Evolutionary conservation across 83 land plant species (phyloP).

Genomic region (Diphasiastrum complanatum): DNA sequence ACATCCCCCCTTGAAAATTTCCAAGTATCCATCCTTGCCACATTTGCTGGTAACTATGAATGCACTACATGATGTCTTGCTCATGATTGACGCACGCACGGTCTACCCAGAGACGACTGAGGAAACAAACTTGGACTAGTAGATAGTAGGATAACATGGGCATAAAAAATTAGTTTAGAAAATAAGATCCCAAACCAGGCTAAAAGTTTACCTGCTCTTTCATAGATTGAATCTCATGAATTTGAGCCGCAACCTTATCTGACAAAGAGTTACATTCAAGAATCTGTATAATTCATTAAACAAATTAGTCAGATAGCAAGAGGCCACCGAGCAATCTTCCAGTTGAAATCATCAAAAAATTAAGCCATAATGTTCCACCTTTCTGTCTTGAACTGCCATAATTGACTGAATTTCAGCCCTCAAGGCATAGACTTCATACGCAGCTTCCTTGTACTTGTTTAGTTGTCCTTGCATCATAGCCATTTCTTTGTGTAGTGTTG

Average conservation of each 20-base stretch:
- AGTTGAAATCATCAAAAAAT: background rate
- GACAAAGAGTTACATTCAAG: conserved; percentile 49
- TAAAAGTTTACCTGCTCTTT: conserved; percentile 49
- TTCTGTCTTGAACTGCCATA: conserved; percentile 50
- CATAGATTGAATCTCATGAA: conserved; percentile 49
- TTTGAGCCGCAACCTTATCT: conserved; percentile 47
- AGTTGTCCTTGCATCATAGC: conserved; percentile 68
- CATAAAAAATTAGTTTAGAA: too few species aligned
- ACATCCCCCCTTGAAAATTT: too few species aligned
- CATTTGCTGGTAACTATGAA: too few species aligned
- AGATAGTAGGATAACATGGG: too few species aligned
- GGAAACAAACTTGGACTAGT: too few species aligned
- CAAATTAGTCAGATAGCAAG: too few species aligned
- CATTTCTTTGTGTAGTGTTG: conserved; percentile 78
- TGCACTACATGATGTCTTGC: too few species aligned
- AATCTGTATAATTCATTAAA: conserved; percentile 37
- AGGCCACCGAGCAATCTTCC: too few species aligned
- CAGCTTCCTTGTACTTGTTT: conserved; percentile 65
- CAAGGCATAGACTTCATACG: conserved; percentile 58
- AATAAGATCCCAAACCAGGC: background rate
- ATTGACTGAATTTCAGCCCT: conserved; percentile 76
- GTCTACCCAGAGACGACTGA: too few species aligned
- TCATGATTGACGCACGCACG: too few species aligned
- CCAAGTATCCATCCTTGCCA: too few species aligned
- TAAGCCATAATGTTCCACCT: conserved; percentile 39